Conservation (phyloP, 2,329 filamentous ascomycete genomes). For the Colletotrichum shisoi region DNA sequence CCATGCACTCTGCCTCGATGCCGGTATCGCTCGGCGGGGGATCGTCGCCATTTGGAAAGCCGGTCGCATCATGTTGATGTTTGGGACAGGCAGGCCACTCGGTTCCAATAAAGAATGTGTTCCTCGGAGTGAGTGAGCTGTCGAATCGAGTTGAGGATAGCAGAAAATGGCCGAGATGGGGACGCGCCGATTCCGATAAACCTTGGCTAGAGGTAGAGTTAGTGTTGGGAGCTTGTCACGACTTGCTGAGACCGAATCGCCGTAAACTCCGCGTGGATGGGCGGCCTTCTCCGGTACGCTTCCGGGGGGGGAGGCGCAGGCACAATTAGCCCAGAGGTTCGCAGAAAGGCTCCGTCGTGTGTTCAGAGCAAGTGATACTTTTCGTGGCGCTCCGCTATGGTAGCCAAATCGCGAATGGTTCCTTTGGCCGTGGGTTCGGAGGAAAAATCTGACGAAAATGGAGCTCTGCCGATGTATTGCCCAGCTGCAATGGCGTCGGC, state of each 20-base stretch:
- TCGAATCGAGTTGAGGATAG: constrained; percentile 14
- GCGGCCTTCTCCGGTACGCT: constrained; percentile 13
- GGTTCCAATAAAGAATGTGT: not conserved
- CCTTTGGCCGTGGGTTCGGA: constrained; percentile 10
- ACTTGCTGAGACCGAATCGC: constrained; percentile 32
- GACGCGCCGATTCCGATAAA: constrained; percentile 4
- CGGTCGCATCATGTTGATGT: constrained; percentile 32
- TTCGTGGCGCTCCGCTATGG: constrained; percentile 25
- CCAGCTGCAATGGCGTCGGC: constrained; percentile 23
- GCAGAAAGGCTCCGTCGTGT: constrained; percentile 3
- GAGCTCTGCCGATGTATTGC: constrained; percentile 33
- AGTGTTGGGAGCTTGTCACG: constrained; percentile 15
- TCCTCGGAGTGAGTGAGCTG: not conserved
- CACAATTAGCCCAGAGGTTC: constrained; percentile 10
- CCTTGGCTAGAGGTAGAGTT: constrained; percentile 11
- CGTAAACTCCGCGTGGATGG: constrained; percentile 27
- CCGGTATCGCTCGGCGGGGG: constrained; percentile 28
- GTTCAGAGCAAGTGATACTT: constrained; percentile 16
- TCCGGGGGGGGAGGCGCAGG: constrained; percentile 13
- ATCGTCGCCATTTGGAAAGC: constrained; percentile 28
- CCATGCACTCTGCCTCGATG: constrained; percentile 27
- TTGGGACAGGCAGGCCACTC: constrained; percentile 8
- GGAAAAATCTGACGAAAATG: constrained; percentile 36
- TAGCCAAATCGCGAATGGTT: constrained; percentile 9
- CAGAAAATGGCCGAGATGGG: constrained; percentile 13